Conservation (phyloP, 176 grass and related monocot genomes). For the Pharus latifolius region DNA sequence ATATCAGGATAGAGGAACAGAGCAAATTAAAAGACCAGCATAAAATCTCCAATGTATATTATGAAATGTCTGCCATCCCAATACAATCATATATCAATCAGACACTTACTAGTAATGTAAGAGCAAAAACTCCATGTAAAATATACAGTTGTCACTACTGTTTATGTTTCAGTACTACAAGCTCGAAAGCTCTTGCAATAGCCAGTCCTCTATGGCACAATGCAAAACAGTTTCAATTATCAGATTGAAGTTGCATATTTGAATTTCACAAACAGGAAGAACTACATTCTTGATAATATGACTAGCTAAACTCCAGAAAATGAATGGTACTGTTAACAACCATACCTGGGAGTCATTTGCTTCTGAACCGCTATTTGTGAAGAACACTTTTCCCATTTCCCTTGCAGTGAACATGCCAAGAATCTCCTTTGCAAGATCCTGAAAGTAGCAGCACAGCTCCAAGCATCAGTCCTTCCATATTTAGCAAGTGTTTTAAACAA, state of each 20-base stretch:
- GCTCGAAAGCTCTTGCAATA: no score
- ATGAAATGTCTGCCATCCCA: not conserved
- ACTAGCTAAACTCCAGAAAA: no score
- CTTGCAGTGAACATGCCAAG: slow-evolving; percentile 74
- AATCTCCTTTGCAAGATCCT: slow-evolving; percentile 90
- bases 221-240: no score
- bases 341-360: slow-evolving; percentile 94
- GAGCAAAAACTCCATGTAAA: not conserved
- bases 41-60: not conserved
- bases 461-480: not conserved
- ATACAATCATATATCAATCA: not conserved
- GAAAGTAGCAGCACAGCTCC: slow-evolving; percentile 2
- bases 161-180: not conserved
- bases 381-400: slow-evolving; percentile 95
- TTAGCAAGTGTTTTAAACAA: no score
- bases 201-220: no score
- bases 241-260: no score
- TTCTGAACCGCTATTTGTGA: slow-evolving; percentile 98
- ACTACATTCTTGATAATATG: no score
- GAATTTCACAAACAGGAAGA: no score
- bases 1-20: not conserved
- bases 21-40: not conserved
- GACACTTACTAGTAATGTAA: not conserved
- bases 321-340: not conserved
- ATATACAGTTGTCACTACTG: not conserved